These are phyloP conservation scores for Coemansia interrupta DNA, from an alignment of 192 early-diverging fungal genomes.

Conservation along the genomic window DNA sequence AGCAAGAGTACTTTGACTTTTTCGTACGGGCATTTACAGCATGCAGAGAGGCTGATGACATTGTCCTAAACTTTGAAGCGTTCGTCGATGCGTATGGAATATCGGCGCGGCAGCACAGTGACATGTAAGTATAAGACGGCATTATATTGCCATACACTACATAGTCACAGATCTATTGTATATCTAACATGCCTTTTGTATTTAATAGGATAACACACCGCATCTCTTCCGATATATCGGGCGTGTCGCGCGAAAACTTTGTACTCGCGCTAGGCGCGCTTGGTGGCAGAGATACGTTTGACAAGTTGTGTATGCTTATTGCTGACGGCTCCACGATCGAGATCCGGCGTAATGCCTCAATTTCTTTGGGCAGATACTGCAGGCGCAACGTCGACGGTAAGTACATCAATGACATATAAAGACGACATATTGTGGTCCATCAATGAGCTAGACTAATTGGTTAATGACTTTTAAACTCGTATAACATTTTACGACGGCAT, in stretches of 20 bases:
- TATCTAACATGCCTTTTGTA: neutral
- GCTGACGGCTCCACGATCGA: slow-evolving; percentile 27
- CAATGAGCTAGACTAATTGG: neutral
- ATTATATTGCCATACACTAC: neutral
- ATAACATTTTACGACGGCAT: too few relatives aligned
- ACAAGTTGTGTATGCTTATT: slow-evolving; percentile 21
- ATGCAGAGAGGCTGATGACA: slow-evolving; percentile 20
- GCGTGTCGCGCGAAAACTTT: slow-evolving; percentile 38
- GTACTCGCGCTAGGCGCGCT: slow-evolving; percentile 41
- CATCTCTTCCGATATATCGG: slow-evolving; percentile 25
- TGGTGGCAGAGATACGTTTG: slow-evolving; percentile 8
- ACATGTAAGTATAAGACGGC: neutral
- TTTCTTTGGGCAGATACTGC: slow-evolving; percentile 32
- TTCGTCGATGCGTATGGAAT: slow-evolving; percentile 39
- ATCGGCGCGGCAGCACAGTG: slow-evolving; percentile 20
- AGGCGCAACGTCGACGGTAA: slow-evolving; percentile 16
- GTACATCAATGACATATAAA: neutral
- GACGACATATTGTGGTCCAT: neutral
- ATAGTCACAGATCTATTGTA: neutral
- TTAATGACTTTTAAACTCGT: too few relatives aligned
- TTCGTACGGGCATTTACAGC: slow-evolving; percentile 25
- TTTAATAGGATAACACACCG: slow-evolving; percentile 21
- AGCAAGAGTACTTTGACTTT: slow-evolving; percentile 23
- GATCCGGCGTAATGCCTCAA: slow-evolving; percentile 35
- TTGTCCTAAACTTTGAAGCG: slow-evolving; percentile 27